Base-by-base conservation (phyloP, 1,284 basidiomycete species). In the Cryptococcus maquisensis region DNA sequence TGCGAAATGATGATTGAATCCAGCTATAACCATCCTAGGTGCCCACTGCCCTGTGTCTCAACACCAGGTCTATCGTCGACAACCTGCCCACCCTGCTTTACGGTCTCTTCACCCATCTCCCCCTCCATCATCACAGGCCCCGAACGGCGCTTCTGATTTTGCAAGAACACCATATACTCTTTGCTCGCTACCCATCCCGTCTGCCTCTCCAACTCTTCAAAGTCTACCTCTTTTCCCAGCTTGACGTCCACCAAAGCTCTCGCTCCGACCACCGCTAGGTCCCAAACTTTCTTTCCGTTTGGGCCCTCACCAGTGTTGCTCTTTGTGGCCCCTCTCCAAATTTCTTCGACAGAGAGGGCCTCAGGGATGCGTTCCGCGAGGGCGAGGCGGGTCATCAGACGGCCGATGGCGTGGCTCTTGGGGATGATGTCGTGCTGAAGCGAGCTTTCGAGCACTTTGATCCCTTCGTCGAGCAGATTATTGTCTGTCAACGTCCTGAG, bases 381-480 rank as follows among this genome's bases (percentile, higher is more conserved):
- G 1, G 62, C 62, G 2, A 72, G 60, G 32, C 54, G 53, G 16
- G 65, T 51, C 65, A 73, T 71, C 9, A 73, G 53, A 16, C 61
- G 49, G 10, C 68, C 66, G 10, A 69, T 56, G 1, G 59, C 56
- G 35, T 44, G 47, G 3, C 69, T 67, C 39, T 61, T 64, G 18
- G 66, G 39, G 1, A 48, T 38, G 3, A 57, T 32, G 4, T 32
- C 23, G 10, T 38, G 15, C 18, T 55, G 32, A 1, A 56, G 47
- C 2, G 54, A 57, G 10, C 60, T 55, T 10, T 54, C n/a, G 49
- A 69, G 65, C 3, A 64, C 32, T 1, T 55, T 45, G 1, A 66
- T 36, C 0, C 66, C 66, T 3, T 51, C 32, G 10, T 66, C 60
- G 3, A 66, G 41, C 8, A 65, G 40, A 0, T 49, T 53, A n/a